phyloP scores from a whole-genome alignment of 768 basidiomycete genomes.

The Mycena filopes region DNA sequence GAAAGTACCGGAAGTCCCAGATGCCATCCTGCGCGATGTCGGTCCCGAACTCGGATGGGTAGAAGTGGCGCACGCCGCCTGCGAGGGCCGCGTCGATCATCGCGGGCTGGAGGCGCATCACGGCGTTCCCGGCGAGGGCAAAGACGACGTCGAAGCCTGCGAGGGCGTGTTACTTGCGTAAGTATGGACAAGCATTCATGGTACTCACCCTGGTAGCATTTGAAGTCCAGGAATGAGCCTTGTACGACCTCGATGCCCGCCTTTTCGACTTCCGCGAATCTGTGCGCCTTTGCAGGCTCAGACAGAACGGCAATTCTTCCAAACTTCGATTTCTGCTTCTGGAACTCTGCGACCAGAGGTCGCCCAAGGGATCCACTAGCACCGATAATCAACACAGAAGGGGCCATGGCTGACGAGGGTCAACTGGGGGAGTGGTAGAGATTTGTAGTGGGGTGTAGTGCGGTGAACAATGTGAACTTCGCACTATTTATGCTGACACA shows the following conservation, averaged over 20 bases:
- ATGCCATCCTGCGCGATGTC: slow-evolving; percentile 3
- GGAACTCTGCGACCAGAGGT: slow-evolving; percentile 10
- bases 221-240: slow-evolving; percentile 14
- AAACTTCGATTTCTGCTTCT: slow-evolving; percentile 1
- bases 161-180: not conserved
- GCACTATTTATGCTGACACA: too few species aligned
- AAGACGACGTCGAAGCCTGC: slow-evolving; percentile 20
- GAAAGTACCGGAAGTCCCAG: slow-evolving; percentile 13
- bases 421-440: too few species aligned
- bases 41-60: slow-evolving; percentile 20
- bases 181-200: too few species aligned
- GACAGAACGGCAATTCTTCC: slow-evolving; percentile 8
- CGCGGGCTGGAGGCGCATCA: slow-evolving; percentile 3
- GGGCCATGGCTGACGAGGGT: not conserved
- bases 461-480: too few species aligned
- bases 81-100: slow-evolving; percentile 24
- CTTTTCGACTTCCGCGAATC: not conserved
- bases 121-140: slow-evolving; percentile 3
- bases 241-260: slow-evolving; percentile 13
- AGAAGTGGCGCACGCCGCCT: slow-evolving; percentile 19
- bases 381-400: slow-evolving; percentile 12
- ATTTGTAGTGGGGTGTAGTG: too few species aligned
- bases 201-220: slow-evolving; percentile 5
- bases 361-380: slow-evolving; percentile 8
- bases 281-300: slow-evolving; percentile 7